These are phyloP conservation scores for Nemania abortiva DNA, from an alignment of 2,329 filamentous ascomycete genomes.

Conservation along the genomic window DNA sequence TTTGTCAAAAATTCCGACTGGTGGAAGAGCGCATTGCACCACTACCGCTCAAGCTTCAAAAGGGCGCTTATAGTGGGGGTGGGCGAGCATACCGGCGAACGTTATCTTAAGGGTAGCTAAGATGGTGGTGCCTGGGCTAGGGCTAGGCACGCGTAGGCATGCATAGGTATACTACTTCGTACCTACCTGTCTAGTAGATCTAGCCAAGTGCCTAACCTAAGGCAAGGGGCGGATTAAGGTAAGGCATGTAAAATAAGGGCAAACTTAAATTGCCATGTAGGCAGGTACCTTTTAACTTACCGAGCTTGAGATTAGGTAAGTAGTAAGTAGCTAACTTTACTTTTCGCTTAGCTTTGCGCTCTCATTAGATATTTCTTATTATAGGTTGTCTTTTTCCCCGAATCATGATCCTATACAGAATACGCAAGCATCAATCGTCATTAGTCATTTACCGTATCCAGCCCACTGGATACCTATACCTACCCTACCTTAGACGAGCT, in stretches of 20 bases:
- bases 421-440: slow-evolving; percentile 22
- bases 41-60: slow-evolving; percentile 5
- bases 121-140: background rate
- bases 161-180: background rate
- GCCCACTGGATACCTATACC: slow-evolving; percentile 18
- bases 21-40: slow-evolving; percentile 3
- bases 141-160: background rate
- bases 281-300: no score
- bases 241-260: no score
- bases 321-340: no score
- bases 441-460: slow-evolving; percentile 9
- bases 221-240: background rate
- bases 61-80: slow-evolving; percentile 15
- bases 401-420: slow-evolving; percentile 28
- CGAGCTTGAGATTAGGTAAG: no score
- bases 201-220: background rate
- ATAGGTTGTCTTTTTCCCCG: background rate
- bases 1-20: slow-evolving; percentile 1
- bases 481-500: slow-evolving; percentile 4
- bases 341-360: no score
- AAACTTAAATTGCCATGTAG: no score
- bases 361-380: background rate
- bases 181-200: background rate
- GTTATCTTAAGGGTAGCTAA: slow-evolving; percentile 1
- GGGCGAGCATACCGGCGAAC: background rate